These are phyloP conservation scores for Musa troglodytarum DNA, from an alignment of 176 grass and related monocot species.

Conservation along the genomic window DNA sequence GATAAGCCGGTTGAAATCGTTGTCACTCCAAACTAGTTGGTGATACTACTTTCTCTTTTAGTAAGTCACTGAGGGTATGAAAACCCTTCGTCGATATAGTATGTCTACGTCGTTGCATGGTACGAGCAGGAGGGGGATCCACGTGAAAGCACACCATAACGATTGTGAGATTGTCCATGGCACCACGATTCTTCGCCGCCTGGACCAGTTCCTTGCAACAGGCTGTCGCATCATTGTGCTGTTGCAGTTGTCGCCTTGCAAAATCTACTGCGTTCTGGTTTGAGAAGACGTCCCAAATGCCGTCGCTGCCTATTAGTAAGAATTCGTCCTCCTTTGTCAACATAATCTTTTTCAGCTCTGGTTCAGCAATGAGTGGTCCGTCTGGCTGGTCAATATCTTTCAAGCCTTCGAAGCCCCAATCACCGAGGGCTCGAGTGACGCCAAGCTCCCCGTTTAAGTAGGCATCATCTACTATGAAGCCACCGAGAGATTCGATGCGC, in stretches of 20 bases:
- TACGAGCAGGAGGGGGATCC: constrained; percentile 41
- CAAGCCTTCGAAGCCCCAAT: constrained; percentile 86
- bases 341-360: constrained; percentile 67
- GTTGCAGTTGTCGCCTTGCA: constrained; percentile 39
- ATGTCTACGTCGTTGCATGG: constrained; percentile 16
- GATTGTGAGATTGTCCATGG: constrained; percentile 61
- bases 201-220: constrained; percentile 74
- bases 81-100: constrained; percentile 71
- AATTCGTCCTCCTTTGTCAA: constrained; percentile 76
- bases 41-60: constrained; percentile 42
- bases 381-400: constrained; percentile 34
- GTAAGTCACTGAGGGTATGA: constrained; percentile 43
- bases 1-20: neutral
- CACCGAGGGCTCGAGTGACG: constrained; percentile 69
- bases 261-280: constrained; percentile 88
- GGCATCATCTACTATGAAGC: constrained; percentile 50
- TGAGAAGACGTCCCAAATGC: constrained; percentile 88
- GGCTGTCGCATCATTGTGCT: constrained; percentile 59
- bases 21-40: neutral
- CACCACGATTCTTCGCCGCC: constrained; percentile 47
- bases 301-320: constrained; percentile 80
- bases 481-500: constrained; percentile 66
- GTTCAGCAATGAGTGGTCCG: constrained; percentile 66
- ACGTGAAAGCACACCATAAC: constrained; percentile 73
- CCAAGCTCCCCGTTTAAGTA: constrained; percentile 67